Base-by-base conservation (phyloP, 225 moss, liverwort and hornwort species). In the Thuidium tamariscinum region DNA sequence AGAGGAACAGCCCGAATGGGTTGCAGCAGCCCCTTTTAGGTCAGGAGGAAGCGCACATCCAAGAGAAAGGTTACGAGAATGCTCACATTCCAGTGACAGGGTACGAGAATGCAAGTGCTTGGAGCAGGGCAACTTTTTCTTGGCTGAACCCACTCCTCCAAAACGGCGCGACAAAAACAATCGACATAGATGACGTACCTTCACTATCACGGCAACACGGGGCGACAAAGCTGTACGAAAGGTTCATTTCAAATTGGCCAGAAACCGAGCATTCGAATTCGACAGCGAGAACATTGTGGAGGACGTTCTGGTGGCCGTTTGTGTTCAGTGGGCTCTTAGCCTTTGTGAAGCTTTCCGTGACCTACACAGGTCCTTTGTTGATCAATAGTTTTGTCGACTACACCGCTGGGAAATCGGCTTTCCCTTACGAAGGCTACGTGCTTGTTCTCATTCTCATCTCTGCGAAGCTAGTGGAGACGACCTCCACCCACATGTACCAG, bases 331-430 rank as follows among this genome's bases (percentile, higher is more conserved):
- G 89, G 21, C 8, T 94, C 1, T 74, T 94, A n/a, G 74, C 74
- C 14, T 18, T 94, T 8, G 6, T 91, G 64, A 93, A 93, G 88
- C 91, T 96, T 22, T 94, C 88, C 49, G 96, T 98, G 34, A 84
- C 89, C 76, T 98, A 95, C 44, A 88, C 92, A 8, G 96, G 98
- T 18, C 98, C 98, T 52, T 36, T 97, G 18, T 80, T 98, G 79
- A 97, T 98, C 61, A 93, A 93, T 67, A 94, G 94, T 85, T 98
- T 98, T 55, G 95, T 96, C 16, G 67, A 87, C n/a, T 95, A 79
- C 46, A 92, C 94, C 16, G 77, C 94, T 17, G 96, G 95, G 63
- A 74, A 80, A 5, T 79, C 83, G 39, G 34, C 81, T 27, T 96
- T 96, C 79, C 80, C 86, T 20, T 89, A 94, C n/a, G 96, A 96